Conservation (phyloP, 257 asterid genomes). For the Primulina huaijiensis region DNA sequence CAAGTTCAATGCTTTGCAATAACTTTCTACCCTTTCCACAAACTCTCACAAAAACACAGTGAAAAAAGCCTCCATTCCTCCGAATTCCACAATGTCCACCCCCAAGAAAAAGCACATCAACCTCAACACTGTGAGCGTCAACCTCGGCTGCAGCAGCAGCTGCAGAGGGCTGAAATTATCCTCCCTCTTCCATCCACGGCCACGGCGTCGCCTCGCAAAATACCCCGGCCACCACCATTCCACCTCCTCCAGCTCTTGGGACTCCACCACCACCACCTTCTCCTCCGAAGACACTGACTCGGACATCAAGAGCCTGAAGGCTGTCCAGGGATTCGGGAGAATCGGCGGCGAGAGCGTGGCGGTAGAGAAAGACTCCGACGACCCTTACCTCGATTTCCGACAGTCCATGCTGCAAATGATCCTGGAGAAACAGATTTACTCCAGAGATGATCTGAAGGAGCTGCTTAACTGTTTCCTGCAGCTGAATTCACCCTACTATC, state of each 20-base stretch:
- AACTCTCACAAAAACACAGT: background rate
- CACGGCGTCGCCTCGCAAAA: slow-evolving; percentile 23
- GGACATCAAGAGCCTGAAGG: slow-evolving; percentile 35
- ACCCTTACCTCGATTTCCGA: slow-evolving; percentile 49
- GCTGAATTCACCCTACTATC: slow-evolving; percentile 50
- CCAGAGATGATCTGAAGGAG: slow-evolving; percentile 43
- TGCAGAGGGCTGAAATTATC: slow-evolving; percentile 63
- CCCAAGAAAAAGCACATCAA: slow-evolving; percentile 39
- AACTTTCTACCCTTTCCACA: background rate
- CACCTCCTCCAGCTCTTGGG: slow-evolving; percentile 56
- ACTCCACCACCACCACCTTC: slow-evolving; percentile 49
- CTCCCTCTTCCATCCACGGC: slow-evolving; percentile 55
- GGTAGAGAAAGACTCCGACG: slow-evolving; percentile 51
- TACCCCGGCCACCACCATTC: slow-evolving; percentile 10
- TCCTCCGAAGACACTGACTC: slow-evolving; percentile 38
- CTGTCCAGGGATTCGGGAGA: slow-evolving; percentile 42
- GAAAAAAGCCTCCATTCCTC: background rate
- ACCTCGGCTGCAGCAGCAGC: slow-evolving; percentile 47
- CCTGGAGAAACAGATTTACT: slow-evolving; percentile 41
- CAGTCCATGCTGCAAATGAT: slow-evolving; percentile 59
- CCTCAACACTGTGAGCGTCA: slow-evolving; percentile 41
- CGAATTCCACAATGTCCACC: slow-evolving; percentile 41
- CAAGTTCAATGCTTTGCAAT: background rate
- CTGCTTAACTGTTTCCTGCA: slow-evolving; percentile 49
- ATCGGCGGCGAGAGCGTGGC: slow-evolving; percentile 48